A percentile compares a stretch with the other conserved stretches of the same genome.
phyloP scores from a whole-genome alignment of 225 moss, liverwort and hornwort species.

The Polytrichum commune region DNA sequence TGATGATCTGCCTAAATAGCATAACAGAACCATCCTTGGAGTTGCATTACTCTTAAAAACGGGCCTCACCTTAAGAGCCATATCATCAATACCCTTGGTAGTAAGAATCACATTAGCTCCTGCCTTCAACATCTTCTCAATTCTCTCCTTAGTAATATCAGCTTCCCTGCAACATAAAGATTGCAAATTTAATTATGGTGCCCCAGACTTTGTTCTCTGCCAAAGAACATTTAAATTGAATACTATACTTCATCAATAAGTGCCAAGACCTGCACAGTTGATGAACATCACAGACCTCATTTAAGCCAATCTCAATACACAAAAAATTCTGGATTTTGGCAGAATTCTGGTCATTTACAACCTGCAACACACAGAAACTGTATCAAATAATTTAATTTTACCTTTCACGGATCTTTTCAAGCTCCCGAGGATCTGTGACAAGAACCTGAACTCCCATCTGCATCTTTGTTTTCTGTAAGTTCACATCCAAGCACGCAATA shows the following conservation, averaged over 20 bases:
- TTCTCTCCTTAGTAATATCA: slow-evolving; percentile 86
- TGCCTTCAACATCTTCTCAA: slow-evolving; percentile 80
- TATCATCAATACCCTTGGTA: slow-evolving; percentile 89
- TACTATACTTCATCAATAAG: too few species aligned
- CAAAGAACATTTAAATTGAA: too few species aligned
- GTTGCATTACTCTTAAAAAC: background rate
- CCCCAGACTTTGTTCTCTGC: too few species aligned
- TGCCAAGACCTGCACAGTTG: too few species aligned
- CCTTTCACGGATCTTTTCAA: slow-evolving; percentile 81
- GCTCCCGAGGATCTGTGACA: slow-evolving; percentile 83
- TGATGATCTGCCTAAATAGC: too few species aligned
- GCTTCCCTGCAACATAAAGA: slow-evolving; percentile 51
- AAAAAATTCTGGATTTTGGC: too few species aligned
- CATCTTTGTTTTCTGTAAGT: slow-evolving; percentile 87
- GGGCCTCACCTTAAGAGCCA: slow-evolving; percentile 70
- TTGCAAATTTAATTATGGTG: too few species aligned
- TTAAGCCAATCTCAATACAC: too few species aligned
- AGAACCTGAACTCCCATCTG: slow-evolving; percentile 96
- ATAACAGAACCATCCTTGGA: too few species aligned
- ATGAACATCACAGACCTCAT: too few species aligned
- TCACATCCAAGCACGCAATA: slow-evolving; percentile 87
- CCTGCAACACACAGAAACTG: too few species aligned
- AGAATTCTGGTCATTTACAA: too few species aligned
- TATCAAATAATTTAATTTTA: slow-evolving; percentile 12
- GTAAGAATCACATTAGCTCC: slow-evolving; percentile 91